Conservation (phyloP, 176 grass and related monocot genomes). For the Saccharum spontaneum region DNA sequence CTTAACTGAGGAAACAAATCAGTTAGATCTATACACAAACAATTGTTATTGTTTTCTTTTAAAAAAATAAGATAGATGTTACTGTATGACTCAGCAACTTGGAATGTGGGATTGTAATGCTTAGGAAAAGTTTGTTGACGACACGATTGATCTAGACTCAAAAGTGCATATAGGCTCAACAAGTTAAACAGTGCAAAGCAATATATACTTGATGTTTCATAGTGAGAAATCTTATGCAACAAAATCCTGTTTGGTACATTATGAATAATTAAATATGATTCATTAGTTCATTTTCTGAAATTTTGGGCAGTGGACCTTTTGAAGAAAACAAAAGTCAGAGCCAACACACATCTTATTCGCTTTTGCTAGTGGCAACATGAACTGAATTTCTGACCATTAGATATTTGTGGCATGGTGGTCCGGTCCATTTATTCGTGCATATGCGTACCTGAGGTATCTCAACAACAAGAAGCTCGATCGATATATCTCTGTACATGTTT, state of each 20-base stretch:
- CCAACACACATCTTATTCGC: constrained; percentile 5
- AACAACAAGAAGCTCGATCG: neutral
- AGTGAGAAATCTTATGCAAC: neutral
- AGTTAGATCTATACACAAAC: neutral
- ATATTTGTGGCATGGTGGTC: constrained; percentile 18
- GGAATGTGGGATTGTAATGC: too few relatives aligned
- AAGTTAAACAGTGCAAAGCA: neutral
- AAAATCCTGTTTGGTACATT: neutral
- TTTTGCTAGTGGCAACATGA: constrained; percentile 3
- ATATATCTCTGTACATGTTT: neutral
- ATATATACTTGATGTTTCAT: neutral
- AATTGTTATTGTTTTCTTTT: too few relatives aligned
- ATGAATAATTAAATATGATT: neutral
- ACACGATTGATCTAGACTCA: neutral
- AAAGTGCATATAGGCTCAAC: neutral
- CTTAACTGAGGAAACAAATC: neutral
- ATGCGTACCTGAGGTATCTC: neutral
- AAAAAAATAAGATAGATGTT: neutral
- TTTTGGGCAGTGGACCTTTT: neutral
- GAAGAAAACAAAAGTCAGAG: constrained; percentile 1
- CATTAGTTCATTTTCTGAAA: neutral
- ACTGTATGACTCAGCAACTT: neutral
- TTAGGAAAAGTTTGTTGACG: neutral
- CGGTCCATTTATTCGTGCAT: constrained; percentile 1
- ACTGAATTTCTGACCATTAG: neutral